These are phyloP conservation scores for Aspergillus baeticus DNA, from an alignment of 495 filamentous ascomycete genomes.

Conservation along the genomic window DNA sequence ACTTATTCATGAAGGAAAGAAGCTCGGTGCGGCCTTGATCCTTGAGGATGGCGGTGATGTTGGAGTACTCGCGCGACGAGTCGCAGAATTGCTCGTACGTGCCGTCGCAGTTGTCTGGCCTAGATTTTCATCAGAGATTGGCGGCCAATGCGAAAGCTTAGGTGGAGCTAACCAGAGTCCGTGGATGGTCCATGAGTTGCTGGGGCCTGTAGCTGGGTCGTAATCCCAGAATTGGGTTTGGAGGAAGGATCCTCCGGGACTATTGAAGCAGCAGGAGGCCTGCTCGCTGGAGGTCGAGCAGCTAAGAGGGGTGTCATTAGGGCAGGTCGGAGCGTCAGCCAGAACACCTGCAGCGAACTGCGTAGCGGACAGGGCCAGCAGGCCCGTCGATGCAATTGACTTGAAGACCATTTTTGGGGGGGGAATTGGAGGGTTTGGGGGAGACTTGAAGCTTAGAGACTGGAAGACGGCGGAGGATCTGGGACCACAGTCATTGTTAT, in stretches of 20 bases:
- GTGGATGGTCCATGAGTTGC: slow-evolving; percentile 80
- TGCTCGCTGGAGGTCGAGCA: slow-evolving; percentile 35
- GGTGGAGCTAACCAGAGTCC: slow-evolving; percentile 59
- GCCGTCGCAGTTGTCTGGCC: slow-evolving; percentile 80
- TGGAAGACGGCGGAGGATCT: background rate
- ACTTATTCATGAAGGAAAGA: slow-evolving; percentile 67
- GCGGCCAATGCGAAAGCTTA: background rate
- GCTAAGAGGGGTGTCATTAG: slow-evolving; percentile 31
- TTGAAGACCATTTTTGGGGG: slow-evolving; percentile 16
- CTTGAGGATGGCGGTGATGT: slow-evolving; percentile 63
- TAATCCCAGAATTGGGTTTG: slow-evolving; percentile 85
- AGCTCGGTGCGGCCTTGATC: slow-evolving; percentile 56
- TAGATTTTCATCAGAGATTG: slow-evolving; percentile 12
- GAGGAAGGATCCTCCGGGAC: slow-evolving; percentile 69
- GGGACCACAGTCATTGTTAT: background rate
- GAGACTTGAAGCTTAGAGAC: background rate
- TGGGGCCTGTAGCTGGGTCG: slow-evolving; percentile 59
- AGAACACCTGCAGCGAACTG: slow-evolving; percentile 20
- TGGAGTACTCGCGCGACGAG: slow-evolving; percentile 58
- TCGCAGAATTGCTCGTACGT: slow-evolving; percentile 69
- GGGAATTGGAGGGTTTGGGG: background rate
- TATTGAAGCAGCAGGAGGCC: slow-evolving; percentile 70
- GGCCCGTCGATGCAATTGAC: slow-evolving; percentile 20
- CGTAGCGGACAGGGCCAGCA: slow-evolving; percentile 30
- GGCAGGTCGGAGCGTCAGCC: slow-evolving; percentile 28